Conservation (phyloP, 306 rosid genomes). For the Ochetophila trinervis region DNA sequence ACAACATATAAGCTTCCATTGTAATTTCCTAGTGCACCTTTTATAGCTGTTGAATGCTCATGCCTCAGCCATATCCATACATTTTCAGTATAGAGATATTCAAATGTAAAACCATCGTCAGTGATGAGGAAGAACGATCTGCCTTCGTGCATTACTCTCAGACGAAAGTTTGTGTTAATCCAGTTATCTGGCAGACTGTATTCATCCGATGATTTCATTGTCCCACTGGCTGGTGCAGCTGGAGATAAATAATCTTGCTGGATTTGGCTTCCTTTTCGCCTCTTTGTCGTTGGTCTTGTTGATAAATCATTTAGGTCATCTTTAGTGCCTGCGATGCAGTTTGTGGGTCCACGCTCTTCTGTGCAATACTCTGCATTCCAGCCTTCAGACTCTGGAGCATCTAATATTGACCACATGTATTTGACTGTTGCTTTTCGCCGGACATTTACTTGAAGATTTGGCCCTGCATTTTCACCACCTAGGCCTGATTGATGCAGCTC, state of each 20-base stretch:
- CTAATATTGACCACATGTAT: conserved; percentile 78
- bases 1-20: conserved; percentile 79
- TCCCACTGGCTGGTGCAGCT: conserved; percentile 21
- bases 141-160: conserved; percentile 70
- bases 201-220: conserved; percentile 41
- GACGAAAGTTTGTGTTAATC: conserved; percentile 59
- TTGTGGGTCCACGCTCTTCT: conserved; percentile 73
- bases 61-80: conserved; percentile 91
- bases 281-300: conserved; percentile 44
- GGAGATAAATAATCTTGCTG: conserved; percentile 53
- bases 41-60: conserved; percentile 63
- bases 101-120: conserved; percentile 66
- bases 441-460: conserved; percentile 40
- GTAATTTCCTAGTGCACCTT: conserved; percentile 78
- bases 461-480: conserved; percentile 83
- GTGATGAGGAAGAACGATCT: conserved; percentile 72
- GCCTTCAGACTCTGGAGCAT: conserved; percentile 88
- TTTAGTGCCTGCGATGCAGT: conserved; percentile 66
- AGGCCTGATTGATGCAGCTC: conserved; percentile 68
- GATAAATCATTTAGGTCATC: conserved; percentile 56
- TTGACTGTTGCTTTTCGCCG: conserved; percentile 48
- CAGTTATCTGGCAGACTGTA: conserved; percentile 43
- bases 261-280: conserved; percentile 62
- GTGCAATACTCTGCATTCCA: conserved; percentile 95
- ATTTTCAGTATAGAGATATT: conserved; percentile 61